Evolutionary conservation across 2,329 filamentous ascomycete species (phyloP).

Genomic region (Hymenoscyphus salicellus): DNA sequence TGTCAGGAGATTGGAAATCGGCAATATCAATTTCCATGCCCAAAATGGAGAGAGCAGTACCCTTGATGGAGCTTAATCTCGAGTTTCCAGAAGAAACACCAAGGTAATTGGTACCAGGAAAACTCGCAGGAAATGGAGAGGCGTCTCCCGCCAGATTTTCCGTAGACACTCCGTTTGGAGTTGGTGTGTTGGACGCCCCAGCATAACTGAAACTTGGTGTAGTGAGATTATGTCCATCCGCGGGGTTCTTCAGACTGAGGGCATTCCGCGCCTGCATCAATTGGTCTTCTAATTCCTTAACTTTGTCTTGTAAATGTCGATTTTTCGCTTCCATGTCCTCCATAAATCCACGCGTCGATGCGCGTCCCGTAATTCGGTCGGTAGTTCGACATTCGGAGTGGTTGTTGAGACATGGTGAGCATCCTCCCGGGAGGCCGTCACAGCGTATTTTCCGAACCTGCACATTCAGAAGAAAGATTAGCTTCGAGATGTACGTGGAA

Average conservation of each 20-base stretch:
- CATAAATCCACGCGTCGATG: slow-evolving; percentile 73
- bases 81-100: slow-evolving; percentile 59
- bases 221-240: slow-evolving; percentile 28
- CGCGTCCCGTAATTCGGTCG: slow-evolving; percentile 79
- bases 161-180: slow-evolving; percentile 14
- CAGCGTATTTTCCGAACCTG: slow-evolving; percentile 84
- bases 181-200: slow-evolving; percentile 10
- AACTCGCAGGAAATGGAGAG: slow-evolving; percentile 32
- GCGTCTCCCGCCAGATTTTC: slow-evolving; percentile 19
- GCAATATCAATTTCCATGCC: slow-evolving; percentile 78
- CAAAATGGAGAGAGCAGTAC: slow-evolving; percentile 72
- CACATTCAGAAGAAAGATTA: slow-evolving; percentile 14
- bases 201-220: slow-evolving; percentile 15
- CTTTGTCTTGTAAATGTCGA: slow-evolving; percentile 61
- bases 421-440: slow-evolving; percentile 76
- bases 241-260: slow-evolving; percentile 38
- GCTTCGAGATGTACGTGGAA: neutral
- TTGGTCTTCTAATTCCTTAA: slow-evolving; percentile 66
- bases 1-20: slow-evolving; percentile 64
- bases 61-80: slow-evolving; percentile 69
- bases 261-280: slow-evolving; percentile 61
- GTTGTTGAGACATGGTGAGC: slow-evolving; percentile 75
- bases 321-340: slow-evolving; percentile 74
- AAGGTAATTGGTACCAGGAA: slow-evolving; percentile 61
- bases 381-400: slow-evolving; percentile 76